These are phyloP conservation scores for Sonneratia caseolaris DNA, from an alignment of 345 rosid species.

Conservation along the genomic window DNA sequence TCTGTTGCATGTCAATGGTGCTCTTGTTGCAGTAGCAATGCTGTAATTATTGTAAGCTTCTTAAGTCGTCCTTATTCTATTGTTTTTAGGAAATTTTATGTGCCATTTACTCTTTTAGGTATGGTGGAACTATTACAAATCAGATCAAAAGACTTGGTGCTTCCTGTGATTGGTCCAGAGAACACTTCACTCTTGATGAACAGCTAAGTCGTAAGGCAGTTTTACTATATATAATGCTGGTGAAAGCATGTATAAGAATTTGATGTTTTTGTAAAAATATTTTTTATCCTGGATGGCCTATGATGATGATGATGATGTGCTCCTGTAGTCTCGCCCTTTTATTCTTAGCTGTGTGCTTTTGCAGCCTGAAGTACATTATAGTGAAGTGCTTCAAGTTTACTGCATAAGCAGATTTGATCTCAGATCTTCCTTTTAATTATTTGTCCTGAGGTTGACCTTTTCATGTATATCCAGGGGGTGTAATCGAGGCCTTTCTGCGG, in stretches of 20 bases:
- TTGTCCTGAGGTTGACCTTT: slow-evolving; percentile 20
- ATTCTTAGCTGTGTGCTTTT: neutral
- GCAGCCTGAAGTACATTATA: neutral
- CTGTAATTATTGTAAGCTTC: neutral
- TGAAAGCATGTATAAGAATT: no score
- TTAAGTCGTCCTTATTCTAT: neutral
- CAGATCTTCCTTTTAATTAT: neutral
- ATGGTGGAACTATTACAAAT: slow-evolving; percentile 86
- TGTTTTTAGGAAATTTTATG: slow-evolving; percentile 3
- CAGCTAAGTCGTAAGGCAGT: slow-evolving; percentile 91
- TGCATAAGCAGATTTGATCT: neutral
- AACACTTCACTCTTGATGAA: slow-evolving; percentile 91
- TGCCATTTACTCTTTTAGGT: slow-evolving; percentile 34
- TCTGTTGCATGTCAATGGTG: neutral
- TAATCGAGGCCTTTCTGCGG: slow-evolving; percentile 77
- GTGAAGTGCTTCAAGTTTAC: neutral
- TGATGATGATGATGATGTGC: neutral
- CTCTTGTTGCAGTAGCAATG: neutral
- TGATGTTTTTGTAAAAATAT: no score
- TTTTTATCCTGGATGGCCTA: neutral
- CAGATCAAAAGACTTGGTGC: slow-evolving; percentile 98
- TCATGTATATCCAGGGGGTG: slow-evolving; percentile 59
- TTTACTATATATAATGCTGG: slow-evolving; percentile 18
- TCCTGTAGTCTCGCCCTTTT: neutral
- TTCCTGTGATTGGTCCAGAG: slow-evolving; percentile 97